Base-by-base conservation (phyloP, 768 basidiomycete genomes). In the Termitomyces sp. region DNA sequence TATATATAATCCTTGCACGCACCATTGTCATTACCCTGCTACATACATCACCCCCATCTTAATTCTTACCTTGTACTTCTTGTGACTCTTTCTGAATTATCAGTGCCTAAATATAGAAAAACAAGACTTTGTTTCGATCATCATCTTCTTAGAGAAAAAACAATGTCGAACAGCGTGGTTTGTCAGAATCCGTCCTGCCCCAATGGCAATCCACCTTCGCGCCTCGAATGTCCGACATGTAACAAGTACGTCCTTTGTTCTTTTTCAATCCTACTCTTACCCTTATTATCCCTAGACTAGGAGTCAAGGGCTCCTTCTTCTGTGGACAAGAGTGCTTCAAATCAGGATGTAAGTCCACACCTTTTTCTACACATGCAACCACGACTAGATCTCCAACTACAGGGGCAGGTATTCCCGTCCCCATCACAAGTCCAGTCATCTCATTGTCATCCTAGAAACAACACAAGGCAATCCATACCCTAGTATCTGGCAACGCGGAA, bases 251-350 rank as follows among this genome's bases (percentile, higher is more conserved):
- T 80, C 65, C 43, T 65, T 34, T 32, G 29, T 14, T 52, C 57
- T 47, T 52, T 59, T 47, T 14, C 37, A 55, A 50, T 47, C 49
- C 49, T 51, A 45, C 47, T 65, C 54, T 64, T 59, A 14, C 37
- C 67, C 64, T 57, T 55, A 69, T 60, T 48, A 51, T 31, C 61
- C 62, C 42, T 66, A 94, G 92, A 71, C 79, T 94, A 38, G 91
- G 89, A 56, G 88, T 94, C 64, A 82, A 81, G 52, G 91, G 92
- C 36, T 94, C 92, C 37, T 91, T 89, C 72, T 98, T 96, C 76
- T 98, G 96, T 66, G 86, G 88, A 31, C 96, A 98, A 74, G 93
- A 92, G 55, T 98, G 96, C 76, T 98, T 98, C 85, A 98, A 97
- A 75, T 83, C 87, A 51, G 89, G 85, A 73, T 98, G 96, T 96